phyloP scores from a whole-genome alignment of 441 rosid species.

The Gossypium trilobum region DNA sequence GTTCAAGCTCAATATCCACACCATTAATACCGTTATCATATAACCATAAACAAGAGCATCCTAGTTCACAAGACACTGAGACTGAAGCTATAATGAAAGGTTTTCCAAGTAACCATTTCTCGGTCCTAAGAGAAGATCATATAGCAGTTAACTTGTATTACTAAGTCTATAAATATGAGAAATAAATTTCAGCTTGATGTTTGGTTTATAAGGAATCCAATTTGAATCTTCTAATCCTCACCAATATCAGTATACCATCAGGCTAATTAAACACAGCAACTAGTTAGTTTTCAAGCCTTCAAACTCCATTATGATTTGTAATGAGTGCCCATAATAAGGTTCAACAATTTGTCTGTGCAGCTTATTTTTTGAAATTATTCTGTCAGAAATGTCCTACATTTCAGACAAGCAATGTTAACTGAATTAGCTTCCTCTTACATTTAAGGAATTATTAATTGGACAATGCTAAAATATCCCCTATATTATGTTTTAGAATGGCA shows the following conservation, averaged over 20 bases:
- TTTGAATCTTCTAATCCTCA: neutral
- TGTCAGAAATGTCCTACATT: neutral
- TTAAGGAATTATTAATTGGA: neutral
- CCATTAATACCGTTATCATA: neutral
- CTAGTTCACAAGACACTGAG: neutral
- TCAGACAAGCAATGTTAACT: neutral
- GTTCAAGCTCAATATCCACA: neutral
- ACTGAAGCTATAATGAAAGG: neutral
- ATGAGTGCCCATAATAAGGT: neutral
- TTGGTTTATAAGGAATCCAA: neutral
- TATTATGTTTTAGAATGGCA: neutral
- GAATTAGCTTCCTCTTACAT: conserved; percentile 1
- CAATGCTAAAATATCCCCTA: neutral
- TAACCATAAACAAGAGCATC: neutral
- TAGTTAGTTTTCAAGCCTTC: neutral
- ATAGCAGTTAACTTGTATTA: neutral
- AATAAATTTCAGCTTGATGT: neutral
- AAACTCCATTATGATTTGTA: neutral
- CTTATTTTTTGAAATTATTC: neutral
- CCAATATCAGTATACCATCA: neutral
- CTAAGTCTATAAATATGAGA: neutral
- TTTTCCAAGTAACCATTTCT: conserved; percentile 1
- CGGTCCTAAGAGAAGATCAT: neutral
- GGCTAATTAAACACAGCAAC: neutral
- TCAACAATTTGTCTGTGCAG: neutral